These are phyloP conservation scores for Dothideomycetes sp. DNA, from an alignment of 2,329 filamentous ascomycete genomes.

Conservation along the genomic window DNA sequence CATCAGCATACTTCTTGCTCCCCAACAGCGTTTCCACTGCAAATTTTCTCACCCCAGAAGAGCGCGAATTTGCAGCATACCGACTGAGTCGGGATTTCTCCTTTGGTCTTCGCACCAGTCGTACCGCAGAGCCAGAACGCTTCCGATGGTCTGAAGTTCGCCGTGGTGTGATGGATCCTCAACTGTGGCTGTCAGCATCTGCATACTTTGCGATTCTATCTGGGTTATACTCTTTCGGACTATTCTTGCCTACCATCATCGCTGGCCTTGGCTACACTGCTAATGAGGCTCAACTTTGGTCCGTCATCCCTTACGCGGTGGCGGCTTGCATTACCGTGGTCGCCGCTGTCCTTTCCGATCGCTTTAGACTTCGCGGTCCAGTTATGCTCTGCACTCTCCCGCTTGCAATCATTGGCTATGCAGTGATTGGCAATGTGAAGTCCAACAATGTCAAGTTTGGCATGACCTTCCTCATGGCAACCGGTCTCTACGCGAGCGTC, in stretches of 20 bases:
- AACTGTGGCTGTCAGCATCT: conserved; percentile 38
- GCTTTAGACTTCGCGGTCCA: conserved; percentile 46
- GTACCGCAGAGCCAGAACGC: conserved; percentile 41
- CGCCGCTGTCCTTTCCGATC: conserved; percentile 49
- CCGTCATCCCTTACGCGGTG: conserved; percentile 53
- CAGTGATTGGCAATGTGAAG: conserved; percentile 46
- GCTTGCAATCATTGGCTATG: conserved; percentile 55
- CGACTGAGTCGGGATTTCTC: conserved; percentile 25
- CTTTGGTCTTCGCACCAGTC: conserved; percentile 33
- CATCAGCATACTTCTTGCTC: conserved; percentile 34
- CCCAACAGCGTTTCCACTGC: conserved; percentile 49
- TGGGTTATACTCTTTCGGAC: conserved; percentile 37
- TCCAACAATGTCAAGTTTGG: conserved; percentile 46
- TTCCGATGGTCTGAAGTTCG: conserved; percentile 52
- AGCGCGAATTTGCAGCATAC: conserved; percentile 29
- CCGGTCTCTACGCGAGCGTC: conserved; percentile 52
- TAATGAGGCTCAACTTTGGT: conserved; percentile 41
- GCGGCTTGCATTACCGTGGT: conserved; percentile 43
- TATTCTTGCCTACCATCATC: conserved; percentile 42
- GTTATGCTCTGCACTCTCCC: conserved; percentile 54
- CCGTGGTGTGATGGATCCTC: conserved; percentile 39
- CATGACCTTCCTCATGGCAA: conserved; percentile 59
- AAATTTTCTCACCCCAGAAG: conserved; percentile 42
- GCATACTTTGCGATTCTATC: conserved; percentile 51
- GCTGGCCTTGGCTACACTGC: conserved; percentile 50